phyloP scores from a whole-genome alignment of 306 rosid genomes.

The Cicer judaicum region DNA sequence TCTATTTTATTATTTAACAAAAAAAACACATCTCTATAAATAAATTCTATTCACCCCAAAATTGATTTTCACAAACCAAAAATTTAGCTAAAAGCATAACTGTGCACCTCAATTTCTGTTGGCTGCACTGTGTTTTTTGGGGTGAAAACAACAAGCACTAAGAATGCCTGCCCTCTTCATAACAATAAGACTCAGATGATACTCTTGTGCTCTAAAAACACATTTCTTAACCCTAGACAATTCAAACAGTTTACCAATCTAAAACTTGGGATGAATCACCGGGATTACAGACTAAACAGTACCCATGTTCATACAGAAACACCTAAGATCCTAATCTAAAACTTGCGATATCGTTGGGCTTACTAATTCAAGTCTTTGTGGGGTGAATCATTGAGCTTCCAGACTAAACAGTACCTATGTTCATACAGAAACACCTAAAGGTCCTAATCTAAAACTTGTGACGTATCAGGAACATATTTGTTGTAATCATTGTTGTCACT shows the following conservation, averaged over 20 bases:
- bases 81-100: background rate
- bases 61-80: background rate
- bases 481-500: too few species aligned
- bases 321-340: background rate
- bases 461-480: too few species aligned
- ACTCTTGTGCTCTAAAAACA: conserved; percentile 1
- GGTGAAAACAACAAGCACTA: background rate
- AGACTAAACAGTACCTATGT: background rate
- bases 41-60: background rate
- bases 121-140: background rate
- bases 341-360: too few species aligned
- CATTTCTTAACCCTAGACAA: conserved; percentile 19
- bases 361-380: too few species aligned
- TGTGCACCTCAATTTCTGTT: background rate
- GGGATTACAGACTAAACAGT: background rate
- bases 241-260: background rate
- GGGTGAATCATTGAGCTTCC: too few species aligned
- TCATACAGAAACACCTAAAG: background rate
- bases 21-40: background rate
- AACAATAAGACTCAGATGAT: background rate
- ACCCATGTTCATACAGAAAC: background rate
- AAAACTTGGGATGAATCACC: too few species aligned
- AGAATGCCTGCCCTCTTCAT: conserved; percentile 1
- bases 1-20: background rate
- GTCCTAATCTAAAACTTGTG: too few species aligned